These are phyloP conservation scores for Oryza meridionalis DNA, from an alignment of 176 grass and related monocot species.

Conservation along the genomic window DNA sequence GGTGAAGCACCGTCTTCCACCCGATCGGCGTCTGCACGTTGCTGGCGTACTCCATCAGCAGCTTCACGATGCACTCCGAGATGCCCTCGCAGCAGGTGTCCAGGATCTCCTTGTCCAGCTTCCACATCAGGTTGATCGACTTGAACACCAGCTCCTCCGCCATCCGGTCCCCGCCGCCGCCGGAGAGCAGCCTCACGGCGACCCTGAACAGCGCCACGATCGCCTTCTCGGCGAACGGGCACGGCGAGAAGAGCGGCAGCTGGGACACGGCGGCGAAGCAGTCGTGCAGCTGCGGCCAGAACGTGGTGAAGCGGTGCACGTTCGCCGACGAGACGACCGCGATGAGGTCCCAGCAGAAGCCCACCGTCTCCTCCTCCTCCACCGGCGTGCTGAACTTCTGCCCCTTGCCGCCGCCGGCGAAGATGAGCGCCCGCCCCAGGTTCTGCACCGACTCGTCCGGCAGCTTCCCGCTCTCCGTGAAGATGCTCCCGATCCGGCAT, in stretches of 20 bases:
- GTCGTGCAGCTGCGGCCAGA: constrained; percentile 83
- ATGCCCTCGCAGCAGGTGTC: constrained; percentile 85
- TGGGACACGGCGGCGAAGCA: constrained; percentile 75
- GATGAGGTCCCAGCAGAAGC: constrained; percentile 91
- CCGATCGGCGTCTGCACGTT: constrained; percentile 64
- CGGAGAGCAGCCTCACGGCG: constrained; percentile 54
- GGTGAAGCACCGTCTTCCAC: constrained; percentile 84
- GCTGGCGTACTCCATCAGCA: constrained; percentile 53
- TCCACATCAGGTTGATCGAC: constrained; percentile 73
- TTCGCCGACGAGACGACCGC: constrained; percentile 50
- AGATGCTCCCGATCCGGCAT: constrained; percentile 82
- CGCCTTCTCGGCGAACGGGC: constrained; percentile 90
- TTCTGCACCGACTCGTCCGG: constrained; percentile 85
- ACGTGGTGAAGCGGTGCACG: constrained; percentile 60
- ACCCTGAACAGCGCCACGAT: constrained; percentile 75
- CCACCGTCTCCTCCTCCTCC: constrained; percentile 87
- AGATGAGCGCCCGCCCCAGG: constrained; percentile 72
- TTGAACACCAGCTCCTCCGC: constrained; percentile 79
- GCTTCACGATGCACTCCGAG: constrained; percentile 48
- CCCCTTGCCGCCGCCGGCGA: constrained; percentile 75
- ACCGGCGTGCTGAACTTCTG: constrained; percentile 93
- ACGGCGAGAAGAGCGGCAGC: constrained; percentile 77
- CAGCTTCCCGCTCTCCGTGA: constrained; percentile 74
- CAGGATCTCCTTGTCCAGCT: constrained; percentile 90
- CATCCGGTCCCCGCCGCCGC: constrained; percentile 34